Evolutionary conservation across 2,329 filamentous ascomycete species (phyloP).

Genomic region (Xylaria hypoxylon): DNA sequence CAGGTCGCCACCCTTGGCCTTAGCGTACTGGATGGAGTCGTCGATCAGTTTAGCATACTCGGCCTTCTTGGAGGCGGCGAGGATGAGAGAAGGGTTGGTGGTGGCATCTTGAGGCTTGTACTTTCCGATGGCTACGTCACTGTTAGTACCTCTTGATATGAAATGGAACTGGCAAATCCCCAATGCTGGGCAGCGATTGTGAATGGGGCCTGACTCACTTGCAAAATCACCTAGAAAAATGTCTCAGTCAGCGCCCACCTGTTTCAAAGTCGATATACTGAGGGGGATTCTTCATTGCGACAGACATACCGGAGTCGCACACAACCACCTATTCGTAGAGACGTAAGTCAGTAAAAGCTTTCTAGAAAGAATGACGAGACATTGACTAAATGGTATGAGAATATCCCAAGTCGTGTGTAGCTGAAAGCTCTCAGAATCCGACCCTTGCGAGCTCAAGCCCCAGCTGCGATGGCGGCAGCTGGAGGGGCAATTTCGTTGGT

Average conservation of each 20-base stretch:
- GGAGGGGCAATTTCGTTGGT: constrained; percentile 44
- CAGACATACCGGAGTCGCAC: constrained; percentile 87
- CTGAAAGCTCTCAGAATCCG: not conserved
- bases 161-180: not conserved
- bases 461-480: constrained; percentile 36
- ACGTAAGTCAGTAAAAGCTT: constrained; percentile 35
- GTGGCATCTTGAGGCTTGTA: constrained; percentile 99
- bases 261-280: constrained; percentile 15
- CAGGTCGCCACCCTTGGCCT: constrained; percentile 74
- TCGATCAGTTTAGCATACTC: constrained; percentile 96
- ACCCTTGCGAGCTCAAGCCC: constrained; percentile 22
- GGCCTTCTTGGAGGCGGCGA: constrained; percentile 97
- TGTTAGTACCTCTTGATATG: constrained; percentile 35
- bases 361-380: not conserved
- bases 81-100: constrained; percentile 98
- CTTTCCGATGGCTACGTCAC: constrained; percentile 85
- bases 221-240: constrained; percentile 74
- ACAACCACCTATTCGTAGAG: constrained; percentile 78
- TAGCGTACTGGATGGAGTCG: constrained; percentile 84
- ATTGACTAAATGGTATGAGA: constrained; percentile 36
- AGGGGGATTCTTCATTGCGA: constrained; percentile 17
- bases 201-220: constrained; percentile 65
- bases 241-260: constrained; percentile 49
- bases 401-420: not conserved
- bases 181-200: not conserved